Evolutionary conservation across 306 rosid genomes (phyloP).

Genomic region (Potentilla sterilis): DNA sequence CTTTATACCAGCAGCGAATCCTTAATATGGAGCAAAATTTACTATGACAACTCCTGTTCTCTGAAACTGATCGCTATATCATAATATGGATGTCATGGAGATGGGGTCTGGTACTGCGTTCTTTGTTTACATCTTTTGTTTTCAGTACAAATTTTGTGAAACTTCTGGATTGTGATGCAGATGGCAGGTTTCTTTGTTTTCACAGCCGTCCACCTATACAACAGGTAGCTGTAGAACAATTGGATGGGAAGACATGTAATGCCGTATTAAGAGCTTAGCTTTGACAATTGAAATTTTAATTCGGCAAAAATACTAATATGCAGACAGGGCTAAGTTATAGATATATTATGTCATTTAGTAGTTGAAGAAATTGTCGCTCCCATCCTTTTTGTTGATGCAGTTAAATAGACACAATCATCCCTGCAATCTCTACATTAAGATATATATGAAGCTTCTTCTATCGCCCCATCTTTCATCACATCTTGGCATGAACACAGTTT

Average conservation of each 20-base stretch:
- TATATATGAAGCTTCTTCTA: not conserved
- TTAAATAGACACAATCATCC: not conserved
- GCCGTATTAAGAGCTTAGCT: conserved; percentile 25
- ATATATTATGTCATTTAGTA: not conserved
- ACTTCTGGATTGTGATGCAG: conserved; percentile 52
- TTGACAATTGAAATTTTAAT: conserved; percentile 41
- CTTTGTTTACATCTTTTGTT: not conserved
- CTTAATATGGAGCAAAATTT: conserved; percentile 88
- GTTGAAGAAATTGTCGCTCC: not conserved
- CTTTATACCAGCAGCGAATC: conserved; percentile 92
- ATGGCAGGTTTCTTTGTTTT: conserved; percentile 88
- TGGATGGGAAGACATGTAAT: conserved; percentile 17
- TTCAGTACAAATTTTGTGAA: not conserved
- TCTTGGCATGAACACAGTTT: not conserved
- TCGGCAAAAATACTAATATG: conserved; percentile 27
- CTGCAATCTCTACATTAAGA: not conserved
- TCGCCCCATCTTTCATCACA: not conserved
- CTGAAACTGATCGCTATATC: not conserved
- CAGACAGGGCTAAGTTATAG: conserved; percentile 25
- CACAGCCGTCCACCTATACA: conserved; percentile 75
- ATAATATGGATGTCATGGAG: not conserved
- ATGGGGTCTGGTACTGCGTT: not conserved
- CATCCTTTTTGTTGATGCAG: not conserved
- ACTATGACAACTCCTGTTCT: conserved; percentile 60
- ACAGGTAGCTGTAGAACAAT: conserved; percentile 53